These are phyloP conservation scores for Stenocarpella maydis DNA, from an alignment of 2,329 filamentous ascomycete genomes.

Conservation along the genomic window DNA sequence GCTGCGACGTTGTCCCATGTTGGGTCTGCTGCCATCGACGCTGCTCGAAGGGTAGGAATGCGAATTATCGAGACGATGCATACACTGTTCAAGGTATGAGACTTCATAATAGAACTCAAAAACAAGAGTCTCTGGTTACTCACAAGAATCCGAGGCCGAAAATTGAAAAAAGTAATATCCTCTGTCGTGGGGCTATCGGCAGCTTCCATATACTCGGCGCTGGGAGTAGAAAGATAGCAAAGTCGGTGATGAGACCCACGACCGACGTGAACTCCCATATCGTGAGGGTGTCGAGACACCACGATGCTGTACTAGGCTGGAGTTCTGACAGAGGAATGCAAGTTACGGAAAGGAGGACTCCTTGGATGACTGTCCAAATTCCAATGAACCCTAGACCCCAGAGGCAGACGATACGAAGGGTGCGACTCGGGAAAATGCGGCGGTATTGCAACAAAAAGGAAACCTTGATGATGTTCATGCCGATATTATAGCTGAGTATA, in stretches of 20 bases:
- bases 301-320: constrained; percentile 39
- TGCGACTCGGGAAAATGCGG: constrained; percentile 42
- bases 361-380: constrained; percentile 42
- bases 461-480: constrained; percentile 45
- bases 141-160: constrained; percentile 46
- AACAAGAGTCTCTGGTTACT: constrained; percentile 27
- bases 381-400: constrained; percentile 41
- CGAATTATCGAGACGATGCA: constrained; percentile 46
- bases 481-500: constrained; percentile 44
- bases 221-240: constrained; percentile 43
- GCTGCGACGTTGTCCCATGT: constrained; percentile 45
- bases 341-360: constrained; percentile 40
- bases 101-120: not conserved
- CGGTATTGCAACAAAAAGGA: constrained; percentile 46
- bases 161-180: constrained; percentile 41
- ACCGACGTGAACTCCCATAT: constrained; percentile 45
- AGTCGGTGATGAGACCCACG: constrained; percentile 42
- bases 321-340: constrained; percentile 42
- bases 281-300: constrained; percentile 43
- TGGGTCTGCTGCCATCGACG: constrained; percentile 42
- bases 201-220: constrained; percentile 41
- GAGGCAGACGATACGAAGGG: constrained; percentile 39
- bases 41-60: constrained; percentile 43
- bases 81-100: constrained; percentile 37
- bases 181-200: constrained; percentile 40